Evolutionary conservation across 108 stramenopile genomes (phyloP), one percentile per base, ranked within the genome.

Genomic region (Cyclotella baltica): DNA sequence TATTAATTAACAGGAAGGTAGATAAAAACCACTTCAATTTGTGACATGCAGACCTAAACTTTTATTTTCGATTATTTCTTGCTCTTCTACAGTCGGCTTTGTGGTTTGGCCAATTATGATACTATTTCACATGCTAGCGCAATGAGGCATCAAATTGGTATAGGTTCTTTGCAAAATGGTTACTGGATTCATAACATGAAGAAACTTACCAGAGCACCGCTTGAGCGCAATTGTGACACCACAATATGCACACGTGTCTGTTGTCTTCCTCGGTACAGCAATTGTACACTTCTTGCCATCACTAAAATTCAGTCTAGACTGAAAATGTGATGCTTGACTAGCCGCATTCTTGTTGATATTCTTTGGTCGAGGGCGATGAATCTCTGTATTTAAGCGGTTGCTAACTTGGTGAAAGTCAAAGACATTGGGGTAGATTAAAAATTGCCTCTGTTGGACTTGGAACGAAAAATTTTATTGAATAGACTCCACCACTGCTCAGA

Each of bases 71-170:
- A 22, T 69, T 10, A 10, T n/a, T 58, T 63, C 35, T 31, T 19
- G 38, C 22, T 22, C 5, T 5, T 58, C 38, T 61, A 27, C 70
- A 71, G 0, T 6, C 57, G 15, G 58, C 19, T 47, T 71, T 71
- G 23, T 71, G 70, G 4, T 71, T 62, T 23, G 61, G 61, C 70
- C 70, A 71, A 58, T 71, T 33, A n/a, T 63, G 27, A 20, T 63
- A 13, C 58, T 63, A 61, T 63, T 61, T 58, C 63, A 27, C 23
- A 27, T 37, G 23, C 61, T 27, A n/a, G n/a, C n/a, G 35, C 61
- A 71, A 47, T 63, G 63, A 18, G 61, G 61, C 8, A 63, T 20
- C 8, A 22, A 13, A 43, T 43, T 43, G 8, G 40, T 43, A 43
- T 13, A 43, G 8, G 13, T 11, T 43, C 40, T 43, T 11, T 43